Evolutionary conservation across 495 filamentous ascomycete genomes (phyloP).

Genomic region (Parathielavia hyrcaniae): DNA sequence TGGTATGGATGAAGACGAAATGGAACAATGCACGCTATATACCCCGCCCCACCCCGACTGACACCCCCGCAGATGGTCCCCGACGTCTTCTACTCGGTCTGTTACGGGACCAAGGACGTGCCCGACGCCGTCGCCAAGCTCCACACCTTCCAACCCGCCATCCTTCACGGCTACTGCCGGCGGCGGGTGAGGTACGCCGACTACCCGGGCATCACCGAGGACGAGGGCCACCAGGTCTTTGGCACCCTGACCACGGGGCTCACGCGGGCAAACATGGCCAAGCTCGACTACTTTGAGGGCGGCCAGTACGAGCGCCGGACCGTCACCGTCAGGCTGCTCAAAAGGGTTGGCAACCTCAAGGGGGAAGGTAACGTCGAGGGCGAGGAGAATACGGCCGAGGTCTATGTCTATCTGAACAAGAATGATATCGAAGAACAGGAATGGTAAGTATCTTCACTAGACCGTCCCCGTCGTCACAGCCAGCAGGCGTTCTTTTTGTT

Average conservation of each 20-base stretch:
- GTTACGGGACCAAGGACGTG: conserved; percentile 50
- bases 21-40: no score
- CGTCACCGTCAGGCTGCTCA: conserved; percentile 56
- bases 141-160: conserved; percentile 63
- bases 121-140: conserved; percentile 31
- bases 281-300: conserved; percentile 82
- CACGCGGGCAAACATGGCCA: conserved; percentile 64
- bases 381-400: conserved; percentile 58
- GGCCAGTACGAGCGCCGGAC: conserved; percentile 56
- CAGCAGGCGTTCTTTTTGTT: background rate
- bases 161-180: conserved; percentile 65
- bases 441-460: conserved; percentile 40
- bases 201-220: conserved; percentile 75
- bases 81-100: conserved; percentile 74
- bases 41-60: background rate
- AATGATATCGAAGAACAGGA: conserved; percentile 56
- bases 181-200: conserved; percentile 54
- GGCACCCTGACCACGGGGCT: conserved; percentile 75
- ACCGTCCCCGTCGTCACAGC: background rate
- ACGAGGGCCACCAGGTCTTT: conserved; percentile 54
- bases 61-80: conserved; percentile 59
- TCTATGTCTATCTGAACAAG: conserved; percentile 66
- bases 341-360: conserved; percentile 34
- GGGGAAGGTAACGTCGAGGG: conserved; percentile 47
- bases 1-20: conserved; percentile 14